Base-by-base conservation (phyloP, 1,139 yeast species). In the Pichiaceae sp. region DNA sequence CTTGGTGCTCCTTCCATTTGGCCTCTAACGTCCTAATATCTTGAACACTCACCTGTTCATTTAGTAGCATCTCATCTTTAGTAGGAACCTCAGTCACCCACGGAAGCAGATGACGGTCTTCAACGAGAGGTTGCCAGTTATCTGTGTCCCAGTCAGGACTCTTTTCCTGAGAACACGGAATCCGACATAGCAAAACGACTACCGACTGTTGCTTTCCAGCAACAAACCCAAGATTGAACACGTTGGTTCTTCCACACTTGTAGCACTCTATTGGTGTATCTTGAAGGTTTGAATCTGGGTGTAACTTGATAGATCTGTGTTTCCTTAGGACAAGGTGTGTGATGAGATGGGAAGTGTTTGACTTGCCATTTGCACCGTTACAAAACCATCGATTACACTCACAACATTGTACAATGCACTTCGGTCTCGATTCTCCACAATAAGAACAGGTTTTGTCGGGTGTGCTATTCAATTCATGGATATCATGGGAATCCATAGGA, bases 351-450 rank as follows among this genome's bases (percentile, higher is more conserved):
- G 95, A 82, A 5, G 6, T 5, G 16, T 18, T 11, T 8, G 25
- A 23, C 4, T 9, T 4, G 7, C 52, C 43, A 32, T 66, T 65
- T 41, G 76, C 74, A n/a, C 84, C 72, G 55, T 89, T 89, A 62
- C 97, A 89, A 56, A 89, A 89, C 96, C 96, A 89, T 55, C 78
- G 80, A 51, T 75, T 61, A 59, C 96, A 87, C 4, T 72, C 67
- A 41, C 75, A 73, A 62, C 97, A 89, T 49, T 80, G 77, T 31
- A 83, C 82, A 17, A 87, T 82, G 34, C 81, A 68, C 8, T 74
- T 60, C 0, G 86, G 71, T 4, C 75, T 62, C 45, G 78, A 78
- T 26, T 85, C 68, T 1, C 89, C 93, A 62, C 96, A 89, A 56
- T 87, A 87, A 2, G 80, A 64, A 51, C 89, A 80, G 0, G 81